Percentiles rank a stretch among this genome's conserved stretches.
phyloP scores from a whole-genome alignment of 176 grass and related monocot species.

The Hsuehochloa calcarea region DNA sequence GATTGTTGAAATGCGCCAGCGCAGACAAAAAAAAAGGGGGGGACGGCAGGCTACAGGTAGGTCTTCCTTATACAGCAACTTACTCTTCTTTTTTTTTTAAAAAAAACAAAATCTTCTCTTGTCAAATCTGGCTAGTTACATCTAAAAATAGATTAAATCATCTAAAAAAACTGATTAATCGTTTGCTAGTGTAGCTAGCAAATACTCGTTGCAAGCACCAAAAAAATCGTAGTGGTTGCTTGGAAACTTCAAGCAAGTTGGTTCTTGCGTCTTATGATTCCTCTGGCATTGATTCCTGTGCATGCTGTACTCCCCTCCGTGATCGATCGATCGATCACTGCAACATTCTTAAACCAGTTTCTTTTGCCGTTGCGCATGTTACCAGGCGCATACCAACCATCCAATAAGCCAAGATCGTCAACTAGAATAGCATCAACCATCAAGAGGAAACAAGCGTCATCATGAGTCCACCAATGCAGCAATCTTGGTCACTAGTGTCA shows the following conservation, averaged over 20 bases:
- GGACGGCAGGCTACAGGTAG: neutral
- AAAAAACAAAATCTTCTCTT: too few relatives aligned
- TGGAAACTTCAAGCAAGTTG: neutral
- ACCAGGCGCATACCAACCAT: neutral
- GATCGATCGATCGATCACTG: neutral
- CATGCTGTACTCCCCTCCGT: neutral
- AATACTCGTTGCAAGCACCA: too few relatives aligned
- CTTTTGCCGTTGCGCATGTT: neutral
- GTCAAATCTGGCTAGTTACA: neutral
- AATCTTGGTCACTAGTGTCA: conserved; percentile 18
- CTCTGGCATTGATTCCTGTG: neutral
- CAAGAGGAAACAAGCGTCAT: neutral
- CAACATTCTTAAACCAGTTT: neutral
- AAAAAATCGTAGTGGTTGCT: too few relatives aligned
- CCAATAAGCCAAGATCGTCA: conserved; percentile 6
- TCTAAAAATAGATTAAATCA: too few relatives aligned
- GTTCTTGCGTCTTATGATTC: neutral
- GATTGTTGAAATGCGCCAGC: too few relatives aligned
- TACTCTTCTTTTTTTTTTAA: neutral
- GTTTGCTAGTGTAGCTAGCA: too few relatives aligned
- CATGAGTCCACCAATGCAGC: neutral
- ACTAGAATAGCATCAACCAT: conserved; percentile 21
- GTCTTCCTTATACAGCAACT: neutral
- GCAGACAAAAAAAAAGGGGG: neutral
- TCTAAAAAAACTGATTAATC: too few relatives aligned